These are phyloP conservation scores for Curvularia hawaiiensis DNA, from an alignment of 2,329 filamentous ascomycete genomes.

Conservation along the genomic window DNA sequence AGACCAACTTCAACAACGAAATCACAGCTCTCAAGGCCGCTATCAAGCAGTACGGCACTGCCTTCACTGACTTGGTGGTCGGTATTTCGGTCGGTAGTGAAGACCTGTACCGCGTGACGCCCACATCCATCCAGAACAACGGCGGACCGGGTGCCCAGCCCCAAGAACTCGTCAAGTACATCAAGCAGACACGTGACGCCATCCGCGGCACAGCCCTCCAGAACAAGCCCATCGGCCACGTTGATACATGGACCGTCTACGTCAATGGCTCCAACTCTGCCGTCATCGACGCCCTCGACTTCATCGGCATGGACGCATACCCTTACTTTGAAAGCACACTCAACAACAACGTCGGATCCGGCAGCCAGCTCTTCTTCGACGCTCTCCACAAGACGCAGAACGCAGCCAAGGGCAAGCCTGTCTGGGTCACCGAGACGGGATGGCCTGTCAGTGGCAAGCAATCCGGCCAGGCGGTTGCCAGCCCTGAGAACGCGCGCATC, in stretches of 20 bases:
- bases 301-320: conserved; percentile 83
- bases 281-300: conserved; percentile 74
- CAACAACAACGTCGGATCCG: conserved; percentile 62
- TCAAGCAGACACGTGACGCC: conserved; percentile 67
- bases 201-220: conserved; percentile 67
- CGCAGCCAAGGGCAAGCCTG: conserved; percentile 68
- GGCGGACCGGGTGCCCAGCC: conserved; percentile 69
- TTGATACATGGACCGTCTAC: conserved; percentile 80
- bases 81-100: conserved; percentile 88
- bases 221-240: conserved; percentile 72
- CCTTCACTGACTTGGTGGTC: conserved; percentile 69
- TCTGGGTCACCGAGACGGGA: conserved; percentile 90
- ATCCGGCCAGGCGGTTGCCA: conserved; percentile 66
- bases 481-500: conserved; percentile 70
- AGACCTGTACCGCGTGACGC: conserved; percentile 68
- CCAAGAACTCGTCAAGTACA: conserved; percentile 68
- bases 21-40: conserved; percentile 72
- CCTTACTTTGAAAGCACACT: conserved; percentile 77
- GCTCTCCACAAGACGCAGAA: conserved; percentile 65
- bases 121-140: conserved; percentile 67
- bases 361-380: conserved; percentile 69
- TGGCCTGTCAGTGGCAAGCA: conserved; percentile 76
- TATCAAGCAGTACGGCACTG: conserved; percentile 69
- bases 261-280: conserved; percentile 73
- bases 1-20: conserved; percentile 71